Conservation (phyloP, 75 land plant genomes). For the Isoetes taiwanensis region DNA sequence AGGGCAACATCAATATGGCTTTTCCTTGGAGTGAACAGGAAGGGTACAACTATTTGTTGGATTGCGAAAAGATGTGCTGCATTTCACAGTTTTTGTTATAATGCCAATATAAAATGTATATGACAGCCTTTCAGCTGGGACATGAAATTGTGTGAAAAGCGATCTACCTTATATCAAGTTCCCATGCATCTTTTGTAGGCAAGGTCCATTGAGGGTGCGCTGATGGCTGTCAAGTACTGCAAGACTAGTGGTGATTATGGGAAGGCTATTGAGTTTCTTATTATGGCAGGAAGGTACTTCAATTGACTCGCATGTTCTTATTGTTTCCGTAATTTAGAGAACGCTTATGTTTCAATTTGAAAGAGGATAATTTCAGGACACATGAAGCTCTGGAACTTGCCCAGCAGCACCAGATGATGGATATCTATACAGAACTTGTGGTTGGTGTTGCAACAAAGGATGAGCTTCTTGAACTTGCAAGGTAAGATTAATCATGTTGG, state of each 20-base stretch:
- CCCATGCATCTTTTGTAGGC: no score
- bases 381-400: constrained; percentile 27
- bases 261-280: constrained; percentile 27
- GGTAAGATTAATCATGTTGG: not conserved
- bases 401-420: constrained; percentile 24
- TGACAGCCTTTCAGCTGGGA: no score
- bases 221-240: constrained; percentile 17
- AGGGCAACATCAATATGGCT: no score
- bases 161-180: no score
- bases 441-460: constrained; percentile 20
- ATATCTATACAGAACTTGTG: constrained; percentile 17
- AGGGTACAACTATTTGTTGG: no score
- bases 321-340: not conserved
- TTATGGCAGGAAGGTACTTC: constrained; percentile 21
- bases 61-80: no score
- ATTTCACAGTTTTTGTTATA: no score
- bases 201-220: constrained; percentile 21
- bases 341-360: not conserved
- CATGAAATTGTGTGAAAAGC: no score
- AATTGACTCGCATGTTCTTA: not conserved
- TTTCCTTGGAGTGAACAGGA: no score
- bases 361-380: constrained; percentile 7
- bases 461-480: constrained; percentile 20
- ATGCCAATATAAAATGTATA: no score
- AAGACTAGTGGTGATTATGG: constrained; percentile 23